phyloP scores from a whole-genome alignment of 2,329 filamentous ascomycete genomes.

The Chalaropsis thielavioides region DNA sequence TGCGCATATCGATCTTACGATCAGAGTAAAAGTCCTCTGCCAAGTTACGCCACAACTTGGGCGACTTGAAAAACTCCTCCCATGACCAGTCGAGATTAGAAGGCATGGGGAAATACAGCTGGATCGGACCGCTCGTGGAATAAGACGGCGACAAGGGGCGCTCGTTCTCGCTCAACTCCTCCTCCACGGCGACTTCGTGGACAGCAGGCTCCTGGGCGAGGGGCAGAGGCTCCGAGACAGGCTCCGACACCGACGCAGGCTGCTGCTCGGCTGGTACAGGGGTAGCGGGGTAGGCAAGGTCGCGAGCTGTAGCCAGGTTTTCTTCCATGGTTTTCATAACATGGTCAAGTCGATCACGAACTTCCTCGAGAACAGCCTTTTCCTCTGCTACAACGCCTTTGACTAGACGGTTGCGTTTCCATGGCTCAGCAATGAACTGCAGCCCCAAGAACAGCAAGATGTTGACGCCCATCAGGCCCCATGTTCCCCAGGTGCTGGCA shows the following conservation, averaged over 20 bases:
- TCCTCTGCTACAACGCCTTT: conserved; percentile 69
- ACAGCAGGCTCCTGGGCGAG: not conserved
- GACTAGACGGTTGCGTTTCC: conserved; percentile 69
- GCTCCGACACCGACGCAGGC: not conserved
- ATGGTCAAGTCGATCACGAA: conserved; percentile 22
- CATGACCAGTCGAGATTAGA: conserved; percentile 7
- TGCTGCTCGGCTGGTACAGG: not conserved
- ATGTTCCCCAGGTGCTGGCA: conserved; percentile 96
- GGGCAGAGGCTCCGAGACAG: not conserved
- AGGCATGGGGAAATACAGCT: conserved; percentile 15
- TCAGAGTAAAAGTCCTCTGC: conserved; percentile 27
- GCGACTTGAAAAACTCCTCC: conserved; percentile 13
- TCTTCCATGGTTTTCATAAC: conserved; percentile 17
- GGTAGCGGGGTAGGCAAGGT: conserved; percentile 1
- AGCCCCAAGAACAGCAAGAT: conserved; percentile 75
- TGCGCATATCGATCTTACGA: conserved; percentile 45
- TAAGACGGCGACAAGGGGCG: conserved; percentile 8
- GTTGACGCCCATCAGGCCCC: conserved; percentile 95
- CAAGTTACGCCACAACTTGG: conserved; percentile 12
- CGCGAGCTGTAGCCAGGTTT: conserved; percentile 14
- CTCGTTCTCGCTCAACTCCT: not conserved
- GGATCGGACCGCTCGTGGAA: conserved; percentile 4
- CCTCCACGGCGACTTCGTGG: not conserved
- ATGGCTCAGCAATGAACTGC: conserved; percentile 84
- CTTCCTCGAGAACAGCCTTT: conserved; percentile 40